Conservation (phyloP, 805 yeast species). For the Candida khao-thaluensis region DNA sequence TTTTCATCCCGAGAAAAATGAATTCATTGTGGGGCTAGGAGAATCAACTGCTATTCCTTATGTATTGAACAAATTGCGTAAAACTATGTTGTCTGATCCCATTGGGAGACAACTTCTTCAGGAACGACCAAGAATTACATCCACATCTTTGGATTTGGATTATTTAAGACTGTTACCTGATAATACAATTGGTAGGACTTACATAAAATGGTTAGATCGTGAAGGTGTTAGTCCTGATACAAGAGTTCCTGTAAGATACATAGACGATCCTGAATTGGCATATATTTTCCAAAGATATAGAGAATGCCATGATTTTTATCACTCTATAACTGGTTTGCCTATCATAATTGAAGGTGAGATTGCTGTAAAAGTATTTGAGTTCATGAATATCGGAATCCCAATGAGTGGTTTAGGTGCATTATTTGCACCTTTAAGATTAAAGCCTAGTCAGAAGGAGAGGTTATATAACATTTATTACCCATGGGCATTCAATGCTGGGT, state of each 20-base stretch:
- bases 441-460: constrained; percentile 58
- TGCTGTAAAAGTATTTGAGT: constrained; percentile 89
- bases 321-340: constrained; percentile 86
- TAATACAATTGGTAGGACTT: constrained; percentile 76
- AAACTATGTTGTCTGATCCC: constrained; percentile 71
- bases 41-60: constrained; percentile 82
- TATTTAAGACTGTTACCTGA: constrained; percentile 58
- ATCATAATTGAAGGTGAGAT: constrained; percentile 95
- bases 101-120: constrained; percentile 74
- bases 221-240: constrained; percentile 96
- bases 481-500: constrained; percentile 80
- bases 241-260: constrained; percentile 80
- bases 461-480: constrained; percentile 74
- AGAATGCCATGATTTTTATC: constrained; percentile 96
- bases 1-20: constrained; percentile 72
- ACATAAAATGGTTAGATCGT: constrained; percentile 73
- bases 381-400: constrained; percentile 87
- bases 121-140: constrained; percentile 82
- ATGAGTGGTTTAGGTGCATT: constrained; percentile 93
- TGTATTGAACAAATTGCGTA: constrained; percentile 60
- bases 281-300: constrained; percentile 92
- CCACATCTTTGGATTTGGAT: constrained; percentile 64
- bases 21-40: constrained; percentile 78
- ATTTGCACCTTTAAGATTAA: constrained; percentile 82
- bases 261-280: constrained; percentile 87